Evolutionary conservation across 768 basidiomycete species (phyloP).

Genomic region (Sistotremastrum niveocremeum): DNA sequence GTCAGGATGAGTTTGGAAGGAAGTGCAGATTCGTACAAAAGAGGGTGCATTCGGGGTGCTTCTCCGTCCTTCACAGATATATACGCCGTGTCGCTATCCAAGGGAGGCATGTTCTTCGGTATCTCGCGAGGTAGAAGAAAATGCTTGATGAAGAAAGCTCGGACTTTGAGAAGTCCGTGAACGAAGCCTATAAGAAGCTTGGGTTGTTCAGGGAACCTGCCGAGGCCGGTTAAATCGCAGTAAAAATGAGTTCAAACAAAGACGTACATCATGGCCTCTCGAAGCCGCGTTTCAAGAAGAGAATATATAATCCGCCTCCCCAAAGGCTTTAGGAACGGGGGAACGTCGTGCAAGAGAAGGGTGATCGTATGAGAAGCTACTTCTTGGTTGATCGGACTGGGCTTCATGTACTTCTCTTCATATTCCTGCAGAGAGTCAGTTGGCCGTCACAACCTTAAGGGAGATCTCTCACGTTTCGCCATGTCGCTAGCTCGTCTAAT

Average conservation of each 20-base stretch:
- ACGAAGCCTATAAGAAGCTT: slow-evolving; percentile 18
- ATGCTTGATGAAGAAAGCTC: slow-evolving; percentile 15
- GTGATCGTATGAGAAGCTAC: slow-evolving; percentile 27
- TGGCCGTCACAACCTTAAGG: neutral
- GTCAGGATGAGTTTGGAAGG: slow-evolving; percentile 4
- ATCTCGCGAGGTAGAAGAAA: slow-evolving; percentile 12
- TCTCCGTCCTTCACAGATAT: slow-evolving; percentile 3
- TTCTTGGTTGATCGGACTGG: slow-evolving; percentile 25
- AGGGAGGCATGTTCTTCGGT: slow-evolving; percentile 6
- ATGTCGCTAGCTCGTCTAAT: slow-evolving; percentile 22
- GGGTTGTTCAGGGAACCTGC: slow-evolving; percentile 27
- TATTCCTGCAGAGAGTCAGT: slow-evolving; percentile 20
- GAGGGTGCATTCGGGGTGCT: slow-evolving; percentile 23
- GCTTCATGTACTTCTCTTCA: slow-evolving; percentile 28
- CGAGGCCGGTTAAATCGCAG: neutral
- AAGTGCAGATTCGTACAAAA: slow-evolving; percentile 11
- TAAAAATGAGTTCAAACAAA: neutral
- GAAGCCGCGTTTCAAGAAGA: slow-evolving; percentile 29
- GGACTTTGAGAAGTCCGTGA: slow-evolving; percentile 10
- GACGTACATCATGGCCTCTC: slow-evolving; percentile 36
- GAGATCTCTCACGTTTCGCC: slow-evolving; percentile 22
- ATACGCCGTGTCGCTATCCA: too few species aligned
- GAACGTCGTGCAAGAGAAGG: slow-evolving; percentile 27
- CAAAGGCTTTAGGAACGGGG: slow-evolving; percentile 22
- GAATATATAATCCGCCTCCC: slow-evolving; percentile 20